Base-by-base conservation (phyloP, 805 yeast species). In the Metschnikowia henanensis region DNA sequence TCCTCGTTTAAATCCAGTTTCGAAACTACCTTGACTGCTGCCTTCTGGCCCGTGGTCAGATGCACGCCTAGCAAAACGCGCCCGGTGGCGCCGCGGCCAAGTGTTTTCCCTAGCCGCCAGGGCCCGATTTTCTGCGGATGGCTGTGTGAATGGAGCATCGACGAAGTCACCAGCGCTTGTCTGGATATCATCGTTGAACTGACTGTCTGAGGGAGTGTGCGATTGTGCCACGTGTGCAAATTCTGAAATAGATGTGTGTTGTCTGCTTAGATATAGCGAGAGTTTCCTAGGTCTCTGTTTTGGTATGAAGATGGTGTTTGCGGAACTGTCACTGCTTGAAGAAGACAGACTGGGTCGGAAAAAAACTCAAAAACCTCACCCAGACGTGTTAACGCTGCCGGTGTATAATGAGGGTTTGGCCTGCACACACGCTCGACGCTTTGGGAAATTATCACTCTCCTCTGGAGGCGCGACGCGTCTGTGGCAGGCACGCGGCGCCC, bases 11-110 rank as follows among this genome's bases (percentile, higher is more conserved):
- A 60, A 40, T 72, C 76, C 20, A 80, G 74, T 60, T 86, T 86
- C 23, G 90, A 84, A 1, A 86, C 90, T 32, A 87, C 89, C 61
- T 87, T 87, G 18, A 87, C 88, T 3, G 95, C 95, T 9, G 94
- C 89, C 51, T 84, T 72, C 57, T 83, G 87, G 23, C 92, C 91
- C 1, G 84, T 81, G 20, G 67, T 64, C 47, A 75, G 68, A 59
- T 87, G 84, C 45, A 84, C 84, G 10, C 91, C 94, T 31, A 87
- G 62, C 19, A 87, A 70, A 1, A 87, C 95, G 42, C 91, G 72
- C 3, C 92, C 92, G 0, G 94, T 84, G 37, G 94, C 87, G 15
- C 95, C 95, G 54, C 86, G 75, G 3, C 95, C 95, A 39, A 87
- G 64, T 4, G 92, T 84, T 56, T 81, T 80, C 16, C 94, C 94